Evolutionary conservation across 805 yeast genomes (phyloP), one percentile per base, ranked within the genome.

Genomic region (Metschnikowia peoriensis): DNA sequence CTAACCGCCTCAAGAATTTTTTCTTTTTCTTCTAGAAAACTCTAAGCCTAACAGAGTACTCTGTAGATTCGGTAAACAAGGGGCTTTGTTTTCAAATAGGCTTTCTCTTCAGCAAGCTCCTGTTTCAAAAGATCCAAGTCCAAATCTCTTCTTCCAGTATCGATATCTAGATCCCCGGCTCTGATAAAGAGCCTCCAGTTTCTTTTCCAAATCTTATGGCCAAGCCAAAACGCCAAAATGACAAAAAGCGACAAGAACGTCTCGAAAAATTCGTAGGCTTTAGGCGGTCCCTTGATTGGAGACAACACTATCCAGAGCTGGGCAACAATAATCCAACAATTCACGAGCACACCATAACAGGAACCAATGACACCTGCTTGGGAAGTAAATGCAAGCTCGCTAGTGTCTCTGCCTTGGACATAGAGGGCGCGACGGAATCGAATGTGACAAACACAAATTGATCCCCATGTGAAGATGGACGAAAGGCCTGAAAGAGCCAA

Each of bases 231-330:
- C 2, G 68, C 79, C 35, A 88, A 50, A 38, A 85, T 74, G 43
- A 88, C 80, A 16, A 89, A 88, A 52, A 77, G 76, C 12, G 89
- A 82, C 59, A 88, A 72, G 67, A 84, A 88, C 22, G 81, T 72
- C 64, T 78, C 72, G 75, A 88, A 89, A 76, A 88, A 89, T 41
- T 28, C 49, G 7, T 42, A 15, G 41, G 58, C 62, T 29, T 55
- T 41, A 9, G 61, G 59, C 4, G 41, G 15, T 11, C 48, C 61
- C 14, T 78, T 82, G 49, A 85, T 66, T 46, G 89, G 88, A 62
- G 75, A 83, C 44, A 83, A 65, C 7, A 87, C 85, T 43, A 84
- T 79, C 85, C 87, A 84, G 65, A 84, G 82, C 63, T 83, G 87
- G 1, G 84, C 86, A 47, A 78, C 66, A 28, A 83, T 61, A 32